phyloP scores from a whole-genome alignment of 768 basidiomycete genomes.

The Phaeotremella fagi region DNA sequence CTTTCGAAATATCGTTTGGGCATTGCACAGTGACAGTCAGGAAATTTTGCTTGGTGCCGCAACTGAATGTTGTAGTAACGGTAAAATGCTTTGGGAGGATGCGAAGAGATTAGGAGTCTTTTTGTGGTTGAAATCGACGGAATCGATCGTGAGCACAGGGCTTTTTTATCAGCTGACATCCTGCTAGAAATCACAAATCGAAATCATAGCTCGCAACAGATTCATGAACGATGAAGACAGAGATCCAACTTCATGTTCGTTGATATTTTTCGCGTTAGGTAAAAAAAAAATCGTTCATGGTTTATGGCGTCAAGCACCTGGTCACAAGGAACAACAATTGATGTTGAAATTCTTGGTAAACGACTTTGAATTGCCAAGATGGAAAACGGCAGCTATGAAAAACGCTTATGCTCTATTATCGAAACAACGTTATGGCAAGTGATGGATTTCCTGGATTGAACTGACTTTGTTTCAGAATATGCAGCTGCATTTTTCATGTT shows the following conservation, averaged over 20 bases:
- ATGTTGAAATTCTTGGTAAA: conserved; percentile 93
- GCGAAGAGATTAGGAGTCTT: conserved; percentile 80
- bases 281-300: conserved; percentile 89
- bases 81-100: conserved; percentile 85
- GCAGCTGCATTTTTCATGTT: conserved; percentile 98
- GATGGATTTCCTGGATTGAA: no score
- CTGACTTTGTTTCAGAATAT: conserved; percentile 65
- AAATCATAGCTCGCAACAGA: conserved; percentile 82
- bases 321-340: conserved; percentile 79
- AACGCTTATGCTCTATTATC: conserved; percentile 89
- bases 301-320: conserved; percentile 89
- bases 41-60: conserved; percentile 71
- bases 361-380: conserved; percentile 75
- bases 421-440: conserved; percentile 85
- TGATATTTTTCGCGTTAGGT: conserved; percentile 91
- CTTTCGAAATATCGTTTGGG: conserved; percentile 89
- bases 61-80: conserved; percentile 61
- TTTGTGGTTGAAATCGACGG: conserved; percentile 76
- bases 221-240: conserved; percentile 82
- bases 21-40: conserved; percentile 91
- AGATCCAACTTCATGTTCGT: conserved; percentile 81
- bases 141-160: conserved; percentile 61
- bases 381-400: conserved; percentile 90
- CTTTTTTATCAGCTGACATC: not conserved
- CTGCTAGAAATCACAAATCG: conserved; percentile 57